Evolutionary conservation across 2,329 filamentous ascomycete species (phyloP).

Genomic region (Daldinia sp.): DNA sequence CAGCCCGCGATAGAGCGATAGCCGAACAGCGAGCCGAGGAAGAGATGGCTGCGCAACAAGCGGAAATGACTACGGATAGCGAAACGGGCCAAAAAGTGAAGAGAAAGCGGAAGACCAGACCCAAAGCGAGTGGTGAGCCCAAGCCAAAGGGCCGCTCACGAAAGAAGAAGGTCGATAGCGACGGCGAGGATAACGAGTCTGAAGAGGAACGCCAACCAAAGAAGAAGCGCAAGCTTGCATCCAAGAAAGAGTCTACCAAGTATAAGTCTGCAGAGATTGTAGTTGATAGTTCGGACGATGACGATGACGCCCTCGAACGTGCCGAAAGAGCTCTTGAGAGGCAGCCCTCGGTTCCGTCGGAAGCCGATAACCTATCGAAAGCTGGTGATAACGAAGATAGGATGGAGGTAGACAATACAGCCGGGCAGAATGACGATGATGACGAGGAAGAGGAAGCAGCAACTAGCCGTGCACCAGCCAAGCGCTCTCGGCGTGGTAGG

Average conservation of each 20-base stretch:
- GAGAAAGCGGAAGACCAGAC: conserved; percentile 72
- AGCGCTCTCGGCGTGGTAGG: conserved; percentile 59
- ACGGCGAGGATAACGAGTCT: conserved; percentile 57
- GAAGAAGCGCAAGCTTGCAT: conserved; percentile 67
- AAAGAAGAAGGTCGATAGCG: conserved; percentile 68
- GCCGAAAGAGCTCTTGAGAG: conserved; percentile 54
- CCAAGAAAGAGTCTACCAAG: conserved; percentile 65
- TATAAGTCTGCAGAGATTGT: conserved; percentile 89
- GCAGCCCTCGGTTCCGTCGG: conserved; percentile 41
- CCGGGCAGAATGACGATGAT: conserved; percentile 57
- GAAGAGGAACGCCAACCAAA: conserved; percentile 64
- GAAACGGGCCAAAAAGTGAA: conserved; percentile 85
- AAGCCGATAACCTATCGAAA: conserved; percentile 45
- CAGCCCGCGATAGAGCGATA: conserved; percentile 75
- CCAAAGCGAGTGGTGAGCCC: conserved; percentile 51
- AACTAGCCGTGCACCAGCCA: conserved; percentile 51
- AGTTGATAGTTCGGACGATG: conserved; percentile 72
- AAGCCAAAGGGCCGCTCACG: conserved; percentile 53
- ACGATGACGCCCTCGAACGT: conserved; percentile 55
- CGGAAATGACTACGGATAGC: conserved; percentile 81
- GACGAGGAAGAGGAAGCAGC: conserved; percentile 59
- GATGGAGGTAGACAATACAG: conserved; percentile 62
- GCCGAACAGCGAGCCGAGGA: conserved; percentile 77
- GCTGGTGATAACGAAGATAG: conserved; percentile 49
- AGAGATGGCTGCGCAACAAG: conserved; percentile 72